Evolutionary conservation across 176 grass and related monocot species (phyloP), one percentile per base, ranked within the genome.

Genomic region (Zoysia pacifica): DNA sequence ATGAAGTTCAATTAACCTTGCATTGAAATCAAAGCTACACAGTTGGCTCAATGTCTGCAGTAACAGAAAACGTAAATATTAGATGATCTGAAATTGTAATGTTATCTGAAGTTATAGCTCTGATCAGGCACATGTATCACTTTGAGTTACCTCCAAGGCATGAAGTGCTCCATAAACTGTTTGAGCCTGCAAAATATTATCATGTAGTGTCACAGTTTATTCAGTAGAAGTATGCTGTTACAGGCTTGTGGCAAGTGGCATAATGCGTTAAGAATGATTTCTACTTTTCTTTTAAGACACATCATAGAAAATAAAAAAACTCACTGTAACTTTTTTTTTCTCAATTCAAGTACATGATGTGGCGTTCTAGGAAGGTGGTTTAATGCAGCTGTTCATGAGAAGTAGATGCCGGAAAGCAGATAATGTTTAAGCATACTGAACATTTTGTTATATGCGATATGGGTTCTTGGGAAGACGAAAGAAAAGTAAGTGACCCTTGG

Each of bases 1-100:
- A 61, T 91, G 67, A 51, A 98, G 82, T 67, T 92, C 88, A 58
- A 94, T 64, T 38, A 94, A 12, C 52, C 87, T 87, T 13, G 82
- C 83, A 35, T 65, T 74, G 71, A 98, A 94, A 85, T 98, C 89
- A 41, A 93, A 98, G 81, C 78, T 75, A 41, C 95, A 98, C 51
- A 98, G 10, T 75, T 98, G 95, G 82, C 95, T 98, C 72, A 98
- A 94, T 46, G 95, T 98, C 95, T 98, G 83, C 82, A 89, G 38
- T 54, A 79, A 51, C 3, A 75, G 6, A 82, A 49, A 72, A 81
- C 3, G 2, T 9, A 74, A 16, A 16, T 9, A 8, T 83, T 43
- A 72, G 41, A 28, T 67, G 76, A 79, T 69, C 49, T 54, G 68
- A 11, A 70, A 74, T 41, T 48, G 40, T 70, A 50, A 39, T 53